phyloP scores from a whole-genome alignment of 1,284 basidiomycete genomes.

The Naganishia sp. region DNA sequence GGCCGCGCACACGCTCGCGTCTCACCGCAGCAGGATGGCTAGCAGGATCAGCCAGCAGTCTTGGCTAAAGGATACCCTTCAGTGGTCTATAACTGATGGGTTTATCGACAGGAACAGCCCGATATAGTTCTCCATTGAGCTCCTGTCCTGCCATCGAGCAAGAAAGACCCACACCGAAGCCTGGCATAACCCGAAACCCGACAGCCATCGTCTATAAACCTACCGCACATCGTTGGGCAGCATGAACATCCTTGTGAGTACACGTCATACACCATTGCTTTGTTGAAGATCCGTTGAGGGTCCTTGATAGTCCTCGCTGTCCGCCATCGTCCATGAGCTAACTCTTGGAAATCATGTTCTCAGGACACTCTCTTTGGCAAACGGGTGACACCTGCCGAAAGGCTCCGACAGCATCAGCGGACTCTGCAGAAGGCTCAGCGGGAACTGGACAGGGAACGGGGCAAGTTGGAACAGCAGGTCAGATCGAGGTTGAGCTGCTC shows the following conservation, averaged over 20 bases:
- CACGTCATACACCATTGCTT: background rate
- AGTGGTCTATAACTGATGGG: too few species aligned
- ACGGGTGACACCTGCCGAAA: conserved; percentile 90
- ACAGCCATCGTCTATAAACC: background rate
- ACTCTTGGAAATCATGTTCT: too few species aligned
- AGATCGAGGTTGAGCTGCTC: background rate
- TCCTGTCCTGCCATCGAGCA: too few species aligned
- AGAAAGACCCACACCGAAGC: too few species aligned
- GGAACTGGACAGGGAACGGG: conserved; percentile 91
- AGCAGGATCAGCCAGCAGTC: too few species aligned
- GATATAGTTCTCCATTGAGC: too few species aligned
- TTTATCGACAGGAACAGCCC: too few species aligned
- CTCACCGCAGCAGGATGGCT: too few species aligned
- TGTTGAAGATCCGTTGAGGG: conserved; percentile 1
- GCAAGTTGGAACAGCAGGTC: conserved; percentile 83
- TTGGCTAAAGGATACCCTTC: too few species aligned
- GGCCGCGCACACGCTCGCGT: too few species aligned
- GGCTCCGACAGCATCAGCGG: conserved; percentile 92
- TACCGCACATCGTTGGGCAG: background rate
- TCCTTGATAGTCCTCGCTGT: background rate
- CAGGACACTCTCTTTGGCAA: conserved; percentile 94
- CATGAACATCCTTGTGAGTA: conserved; percentile 44
- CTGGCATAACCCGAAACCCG: background rate
- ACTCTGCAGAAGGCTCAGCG: conserved; percentile 94
- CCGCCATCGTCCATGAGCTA: too few species aligned